These are phyloP conservation scores for Colletotrichum zoysiae DNA, from an alignment of 2,329 filamentous ascomycete species.

Conservation along the genomic window DNA sequence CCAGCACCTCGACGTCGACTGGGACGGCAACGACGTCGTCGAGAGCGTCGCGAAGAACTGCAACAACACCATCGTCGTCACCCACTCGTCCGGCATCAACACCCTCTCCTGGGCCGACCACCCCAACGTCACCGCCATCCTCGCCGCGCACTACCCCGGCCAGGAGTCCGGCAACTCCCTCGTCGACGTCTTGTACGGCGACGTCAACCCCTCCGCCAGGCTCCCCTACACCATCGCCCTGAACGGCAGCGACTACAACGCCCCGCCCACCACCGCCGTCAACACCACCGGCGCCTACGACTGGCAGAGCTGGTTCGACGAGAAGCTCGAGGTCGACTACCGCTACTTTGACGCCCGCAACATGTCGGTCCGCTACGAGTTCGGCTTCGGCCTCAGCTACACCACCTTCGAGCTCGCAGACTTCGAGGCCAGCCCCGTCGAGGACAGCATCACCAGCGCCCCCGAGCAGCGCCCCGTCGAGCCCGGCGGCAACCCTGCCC, in stretches of 20 bases:
- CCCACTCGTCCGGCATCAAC: constrained; percentile 77
- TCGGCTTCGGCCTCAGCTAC: constrained; percentile 78
- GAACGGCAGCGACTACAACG: constrained; percentile 62
- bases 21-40: constrained; percentile 68
- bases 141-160: constrained; percentile 78
- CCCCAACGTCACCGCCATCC: constrained; percentile 73
- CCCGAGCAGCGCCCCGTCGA: constrained; percentile 48
- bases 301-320: constrained; percentile 66
- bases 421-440: constrained; percentile 43
- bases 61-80: constrained; percentile 71
- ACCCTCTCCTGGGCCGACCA: constrained; percentile 70
- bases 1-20: constrained; percentile 66
- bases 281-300: constrained; percentile 54
- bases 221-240: constrained; percentile 79
- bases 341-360: constrained; percentile 72
- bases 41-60: constrained; percentile 40
- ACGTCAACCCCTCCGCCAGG: constrained; percentile 76
- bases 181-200: constrained; percentile 76
- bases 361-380: constrained; percentile 72
- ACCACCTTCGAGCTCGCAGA: constrained; percentile 69
- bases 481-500: constrained; percentile 68
- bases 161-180: constrained; percentile 79
- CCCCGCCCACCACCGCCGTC: constrained; percentile 53
- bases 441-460: constrained; percentile 46
- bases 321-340: constrained; percentile 77